phyloP scores from a whole-genome alignment of 1,284 basidiomycete species.

The Leucoagaricus sp. region DNA sequence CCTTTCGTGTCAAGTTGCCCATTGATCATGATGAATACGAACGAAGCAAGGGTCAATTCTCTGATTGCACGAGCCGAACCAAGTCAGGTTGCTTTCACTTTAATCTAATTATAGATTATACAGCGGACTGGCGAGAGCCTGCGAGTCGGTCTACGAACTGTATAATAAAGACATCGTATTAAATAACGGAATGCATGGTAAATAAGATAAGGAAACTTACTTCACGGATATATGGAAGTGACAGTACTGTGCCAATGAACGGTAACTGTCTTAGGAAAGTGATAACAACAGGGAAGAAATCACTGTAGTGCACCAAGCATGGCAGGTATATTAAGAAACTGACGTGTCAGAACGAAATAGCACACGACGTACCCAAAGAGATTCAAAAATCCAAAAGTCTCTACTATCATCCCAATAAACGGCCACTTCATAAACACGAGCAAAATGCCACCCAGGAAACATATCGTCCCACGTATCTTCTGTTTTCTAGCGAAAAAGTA shows the following conservation, averaged over 20 bases:
- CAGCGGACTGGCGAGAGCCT: slow-evolving; percentile 75
- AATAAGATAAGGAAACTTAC: slow-evolving; percentile 42
- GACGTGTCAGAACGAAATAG: slow-evolving; percentile 1
- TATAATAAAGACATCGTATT: slow-evolving; percentile 5
- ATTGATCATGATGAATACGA: neutral
- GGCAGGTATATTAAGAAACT: slow-evolving; percentile 4
- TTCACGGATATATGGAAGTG: slow-evolving; percentile 80
- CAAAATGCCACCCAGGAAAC: slow-evolving; percentile 88
- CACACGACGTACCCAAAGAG: slow-evolving; percentile 85
- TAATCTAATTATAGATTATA: slow-evolving; percentile 38
- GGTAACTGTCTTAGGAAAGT: slow-evolving; percentile 96
- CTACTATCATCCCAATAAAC: slow-evolving; percentile 90
- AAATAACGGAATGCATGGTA: neutral
- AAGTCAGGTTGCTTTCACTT: slow-evolving; percentile 9
- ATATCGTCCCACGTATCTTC: slow-evolving; percentile 92
- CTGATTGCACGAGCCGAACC: slow-evolving; percentile 4
- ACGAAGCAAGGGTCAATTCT: slow-evolving; percentile 3
- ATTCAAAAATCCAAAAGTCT: slow-evolving; percentile 96
- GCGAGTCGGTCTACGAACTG: slow-evolving; percentile 75
- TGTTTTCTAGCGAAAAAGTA: slow-evolving; percentile 97
- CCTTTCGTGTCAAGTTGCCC: neutral
- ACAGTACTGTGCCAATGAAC: slow-evolving; percentile 86
- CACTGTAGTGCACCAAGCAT: slow-evolving; percentile 50
- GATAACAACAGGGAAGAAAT: slow-evolving; percentile 99
- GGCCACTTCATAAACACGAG: slow-evolving; percentile 93